Evolutionary conservation across 495 filamentous ascomycete genomes (phyloP), one percentile per base, ranked within the genome.

Genomic region (Cercophora scortea): DNA sequence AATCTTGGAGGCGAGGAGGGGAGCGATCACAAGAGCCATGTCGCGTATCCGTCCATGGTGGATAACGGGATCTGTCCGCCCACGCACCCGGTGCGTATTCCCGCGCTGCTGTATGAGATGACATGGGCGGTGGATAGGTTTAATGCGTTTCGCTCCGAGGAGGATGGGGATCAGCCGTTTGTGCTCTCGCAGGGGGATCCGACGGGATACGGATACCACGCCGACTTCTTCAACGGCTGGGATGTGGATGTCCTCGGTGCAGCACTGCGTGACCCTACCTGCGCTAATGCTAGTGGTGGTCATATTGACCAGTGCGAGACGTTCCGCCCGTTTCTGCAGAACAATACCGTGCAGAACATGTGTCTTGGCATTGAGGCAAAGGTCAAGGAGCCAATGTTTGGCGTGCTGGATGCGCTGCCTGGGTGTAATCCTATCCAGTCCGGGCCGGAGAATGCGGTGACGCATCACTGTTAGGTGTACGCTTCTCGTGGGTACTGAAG

Each of bases 161-260:
- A 46, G 10, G 67, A 76, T 45, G 55, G 55, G 10, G 67, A 76
- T 47, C 78, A 82, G 52, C 83, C 82, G 1, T 84, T 83, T 62
- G 76, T 84, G 38, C 72, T 72, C 43, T 71, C 77, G 4, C 74
- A 53, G 7, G 61, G 67, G 65, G 74, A 79, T 49, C 52, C 61
- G 0, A 72, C 64, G 8, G 75, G 73, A 35, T 76, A 70, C 51
- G 71, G 66, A 6, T 74, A 78, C 51, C 80, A 84, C 55, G 76
- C 70, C 36, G 82, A 84, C 61, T 84, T 84, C 59, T 60, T 87
- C 42, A 82, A 86, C 54, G 85, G 84, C 42, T 88, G 85, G 81
- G 72, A 87, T 54, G 65, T 73, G 11, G 57, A 67, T 0, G 59
- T 72, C 40, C 68, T 81, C 32, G 68, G 84, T 53, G 63, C 66